Percentiles rank a stretch among this genome's conserved stretches.
Evolutionary conservation across 1,139 yeast genomes (phyloP).

Genomic region (Diutina mesorugosa): DNA sequence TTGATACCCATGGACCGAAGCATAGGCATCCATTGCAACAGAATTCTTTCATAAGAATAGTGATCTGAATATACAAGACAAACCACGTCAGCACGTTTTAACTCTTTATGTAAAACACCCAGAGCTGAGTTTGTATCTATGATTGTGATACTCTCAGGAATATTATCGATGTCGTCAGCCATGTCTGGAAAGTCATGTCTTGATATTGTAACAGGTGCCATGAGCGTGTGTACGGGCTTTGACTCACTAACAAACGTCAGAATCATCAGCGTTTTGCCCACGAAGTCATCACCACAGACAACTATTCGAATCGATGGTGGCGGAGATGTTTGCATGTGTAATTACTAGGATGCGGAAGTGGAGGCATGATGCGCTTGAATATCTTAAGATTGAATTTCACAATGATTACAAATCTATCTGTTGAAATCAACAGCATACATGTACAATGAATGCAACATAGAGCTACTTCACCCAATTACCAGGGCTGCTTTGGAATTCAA

Average conservation of each 20-base stretch:
- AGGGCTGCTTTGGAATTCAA: too few species aligned
- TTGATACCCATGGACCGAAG: slow-evolving; percentile 88
- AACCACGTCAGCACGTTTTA: slow-evolving; percentile 78
- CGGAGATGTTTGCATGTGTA: neutral
- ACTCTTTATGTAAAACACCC: slow-evolving; percentile 49
- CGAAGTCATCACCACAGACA: slow-evolving; percentile 93
- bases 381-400: too few species aligned
- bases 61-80: slow-evolving; percentile 91
- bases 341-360: too few species aligned
- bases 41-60: slow-evolving; percentile 83
- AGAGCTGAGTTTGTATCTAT: slow-evolving; percentile 74
- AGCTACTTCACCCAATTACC: too few species aligned
- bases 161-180: slow-evolving; percentile 21
- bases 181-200: slow-evolving; percentile 20
- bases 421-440: too few species aligned
- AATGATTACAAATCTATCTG: too few species aligned
- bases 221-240: slow-evolving; percentile 58
- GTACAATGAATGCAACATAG: too few species aligned
- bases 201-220: slow-evolving; percentile 71
- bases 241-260: slow-evolving; percentile 68
- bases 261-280: slow-evolving; percentile 69
- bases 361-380: neutral
- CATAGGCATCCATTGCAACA: slow-evolving; percentile 89
- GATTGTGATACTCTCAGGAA: slow-evolving; percentile 58
- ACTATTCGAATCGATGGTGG: slow-evolving; percentile 31